Base-by-base conservation (phyloP, 2,329 filamentous ascomycete genomes). In the Phialocephala subalpina region DNA sequence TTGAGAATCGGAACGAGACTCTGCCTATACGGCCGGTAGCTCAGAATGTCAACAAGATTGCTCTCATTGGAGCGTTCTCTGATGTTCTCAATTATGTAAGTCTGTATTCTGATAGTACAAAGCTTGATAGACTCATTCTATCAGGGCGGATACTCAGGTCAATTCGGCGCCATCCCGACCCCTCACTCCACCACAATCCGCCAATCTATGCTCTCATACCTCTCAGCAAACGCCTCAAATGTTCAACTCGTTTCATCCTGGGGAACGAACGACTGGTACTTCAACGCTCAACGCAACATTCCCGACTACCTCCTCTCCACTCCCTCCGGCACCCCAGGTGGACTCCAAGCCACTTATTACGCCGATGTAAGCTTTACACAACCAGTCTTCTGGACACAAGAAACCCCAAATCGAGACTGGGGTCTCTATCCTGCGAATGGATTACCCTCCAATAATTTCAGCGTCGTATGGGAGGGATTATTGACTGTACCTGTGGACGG, bases 401-500 rank as follows among this genome's bases (percentile, higher is more conserved):
- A 82, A 63, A 71, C 73, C 0, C 81, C 81, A 1, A 78, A 78
- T 7, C 75, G 80, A 2, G 78, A 82, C 60, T 82, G 81, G 81
- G 80, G 81, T 2, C 67, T 82, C 33, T 82, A 81, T 60, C 80
- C 80, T 12, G 80, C 81, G 0, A 74, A 78, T 1, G 78, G 77
- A 4, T 72, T 82, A 1, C 75, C 79, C 9, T 82, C 78, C 0
- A 82, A 79, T 64, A 82, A 82, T 66, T 82, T 82, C 68, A 82
- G 80, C 61, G 80, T 77, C 0, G 70, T 77, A 14, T 82, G 81
- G 81, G 80, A 82, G 68, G 80, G 81, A 5, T 69, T 73, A 1
- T 60, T 82, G 18, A 69, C 73, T 18, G 76, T 79, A 0, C 77
- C 80, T 0, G 78, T 80, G 14, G 79, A 80, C 33, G 45, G 63